Percentiles rank a stretch among this genome's conserved stretches.
Evolutionary conservation across 1,139 yeast genomes (phyloP).

Genomic region (Pichia sp.): DNA sequence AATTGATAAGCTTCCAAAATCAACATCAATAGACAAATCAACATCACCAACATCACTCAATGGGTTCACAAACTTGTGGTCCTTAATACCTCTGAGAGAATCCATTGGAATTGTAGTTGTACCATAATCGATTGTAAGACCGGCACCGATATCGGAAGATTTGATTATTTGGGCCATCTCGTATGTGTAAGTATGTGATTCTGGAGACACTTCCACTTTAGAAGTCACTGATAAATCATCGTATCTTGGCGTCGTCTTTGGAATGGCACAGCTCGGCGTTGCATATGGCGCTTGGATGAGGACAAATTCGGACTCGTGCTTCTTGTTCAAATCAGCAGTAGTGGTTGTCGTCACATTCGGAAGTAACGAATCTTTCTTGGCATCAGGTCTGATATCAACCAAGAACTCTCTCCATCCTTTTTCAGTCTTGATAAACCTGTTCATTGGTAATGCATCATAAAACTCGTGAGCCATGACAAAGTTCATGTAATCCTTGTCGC

Average conservation of each 20-base stretch:
- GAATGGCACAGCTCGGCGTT: conserved; percentile 59
- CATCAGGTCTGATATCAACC: conserved; percentile 38
- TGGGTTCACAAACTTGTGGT: conserved; percentile 75
- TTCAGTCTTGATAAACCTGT: conserved; percentile 54
- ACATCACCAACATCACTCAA: conserved; percentile 70
- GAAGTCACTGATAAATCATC: conserved; percentile 48
- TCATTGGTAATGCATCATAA: conserved; percentile 80
- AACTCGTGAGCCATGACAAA: conserved; percentile 79
- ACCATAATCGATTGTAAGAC: conserved; percentile 75
- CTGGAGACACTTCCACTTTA: conserved; percentile 70
- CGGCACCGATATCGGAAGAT: conserved; percentile 45
- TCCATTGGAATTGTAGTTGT: conserved; percentile 57
- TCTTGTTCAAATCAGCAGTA: conserved; percentile 8
- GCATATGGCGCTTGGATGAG: conserved; percentile 52
- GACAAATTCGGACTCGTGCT: conserved; percentile 40
- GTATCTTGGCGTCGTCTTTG: conserved; percentile 46
- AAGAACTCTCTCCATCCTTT: conserved; percentile 74
- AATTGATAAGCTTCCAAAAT: conserved; percentile 35
- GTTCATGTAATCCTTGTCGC: conserved; percentile 35
- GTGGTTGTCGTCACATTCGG: conserved; percentile 17
- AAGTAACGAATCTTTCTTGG: conserved; percentile 12
- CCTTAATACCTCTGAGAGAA: conserved; percentile 65
- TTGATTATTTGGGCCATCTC: conserved; percentile 37
- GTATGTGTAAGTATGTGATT: conserved; percentile 48
- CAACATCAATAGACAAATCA: conserved; percentile 81